These are phyloP conservation scores for Lachnellula suecica DNA, from an alignment of 2,329 filamentous ascomycete species.

Conservation along the genomic window DNA sequence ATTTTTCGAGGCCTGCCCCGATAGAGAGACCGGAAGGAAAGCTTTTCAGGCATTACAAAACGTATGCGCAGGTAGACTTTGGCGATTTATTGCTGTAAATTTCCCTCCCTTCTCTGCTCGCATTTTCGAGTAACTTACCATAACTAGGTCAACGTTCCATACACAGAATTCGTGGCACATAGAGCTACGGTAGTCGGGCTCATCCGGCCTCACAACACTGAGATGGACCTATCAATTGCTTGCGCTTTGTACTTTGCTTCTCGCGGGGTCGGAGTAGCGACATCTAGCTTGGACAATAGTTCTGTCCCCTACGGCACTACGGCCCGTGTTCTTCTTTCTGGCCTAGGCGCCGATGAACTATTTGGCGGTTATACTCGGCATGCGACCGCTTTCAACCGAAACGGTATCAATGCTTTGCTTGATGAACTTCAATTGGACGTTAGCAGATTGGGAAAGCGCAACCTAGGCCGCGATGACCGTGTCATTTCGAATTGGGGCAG, in stretches of 20 bases:
- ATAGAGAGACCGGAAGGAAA: slow-evolving; percentile 81
- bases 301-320: slow-evolving; percentile 57
- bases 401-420: slow-evolving; percentile 69
- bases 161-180: slow-evolving; percentile 69
- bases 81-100: slow-evolving; percentile 77
- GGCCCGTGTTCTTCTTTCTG: slow-evolving; percentile 84
- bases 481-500: slow-evolving; percentile 86
- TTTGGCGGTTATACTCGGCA: slow-evolving; percentile 94
- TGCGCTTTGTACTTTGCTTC: slow-evolving; percentile 94
- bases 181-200: slow-evolving; percentile 69
- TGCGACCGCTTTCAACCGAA: slow-evolving; percentile 68
- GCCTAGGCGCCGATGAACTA: slow-evolving; percentile 91
- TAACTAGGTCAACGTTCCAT: slow-evolving; percentile 73
- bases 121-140: slow-evolving; percentile 16
- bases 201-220: slow-evolving; percentile 92
- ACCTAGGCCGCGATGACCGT: slow-evolving; percentile 89
- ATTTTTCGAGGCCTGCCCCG: slow-evolving; percentile 81
- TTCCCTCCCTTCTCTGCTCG: background rate
- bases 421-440: slow-evolving; percentile 87
- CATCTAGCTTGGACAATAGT: slow-evolving; percentile 11
- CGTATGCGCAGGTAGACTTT: slow-evolving; percentile 68
- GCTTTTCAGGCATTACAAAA: slow-evolving; percentile 72
- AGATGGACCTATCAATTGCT: slow-evolving; percentile 97
- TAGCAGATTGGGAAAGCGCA: slow-evolving; percentile 83
- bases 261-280: slow-evolving; percentile 56